Percentiles rank a stretch among this genome's conserved stretches.
These are phyloP conservation scores for Poa annua DNA, from an alignment of 176 grass and related monocot genomes.

Conservation along the genomic window DNA sequence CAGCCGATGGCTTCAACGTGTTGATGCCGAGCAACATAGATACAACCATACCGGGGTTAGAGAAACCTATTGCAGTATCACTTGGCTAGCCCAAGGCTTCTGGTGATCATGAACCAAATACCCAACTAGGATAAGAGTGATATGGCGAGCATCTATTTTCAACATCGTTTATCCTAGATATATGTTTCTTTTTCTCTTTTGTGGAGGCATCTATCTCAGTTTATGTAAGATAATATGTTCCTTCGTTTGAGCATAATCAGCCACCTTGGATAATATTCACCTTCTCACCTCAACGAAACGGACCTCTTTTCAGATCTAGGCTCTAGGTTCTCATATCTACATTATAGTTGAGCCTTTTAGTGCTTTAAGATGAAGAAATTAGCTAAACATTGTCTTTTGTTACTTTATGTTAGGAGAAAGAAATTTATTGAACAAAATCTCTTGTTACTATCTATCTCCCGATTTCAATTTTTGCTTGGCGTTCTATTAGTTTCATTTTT, in stretches of 20 bases:
- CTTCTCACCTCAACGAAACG: background rate
- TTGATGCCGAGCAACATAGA: constrained; percentile 89
- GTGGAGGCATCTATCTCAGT: background rate
- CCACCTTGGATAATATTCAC: background rate
- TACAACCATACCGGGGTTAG: constrained; percentile 55
- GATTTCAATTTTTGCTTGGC: too few relatives aligned
- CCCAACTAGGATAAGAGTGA: background rate
- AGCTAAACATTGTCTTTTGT: background rate
- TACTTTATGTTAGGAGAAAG: background rate
- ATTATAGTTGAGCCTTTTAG: background rate
- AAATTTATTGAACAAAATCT: background rate
- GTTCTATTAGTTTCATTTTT: too few relatives aligned
- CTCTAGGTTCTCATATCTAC: background rate
- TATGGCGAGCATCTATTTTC: constrained; percentile 2
- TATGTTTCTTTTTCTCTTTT: background rate
- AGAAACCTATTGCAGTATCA: background rate
- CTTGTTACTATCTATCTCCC: too few relatives aligned
- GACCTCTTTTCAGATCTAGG: too few relatives aligned
- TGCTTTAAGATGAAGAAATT: background rate
- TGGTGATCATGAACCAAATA: background rate
- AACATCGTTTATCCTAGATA: background rate
- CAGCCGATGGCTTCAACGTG: constrained; percentile 77
- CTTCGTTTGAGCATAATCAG: background rate
- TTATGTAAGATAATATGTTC: background rate
- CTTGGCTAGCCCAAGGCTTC: background rate